Evolutionary conservation across 176 grass and related monocot species (phyloP).

Genomic region (Aegilops sharonensis): DNA sequence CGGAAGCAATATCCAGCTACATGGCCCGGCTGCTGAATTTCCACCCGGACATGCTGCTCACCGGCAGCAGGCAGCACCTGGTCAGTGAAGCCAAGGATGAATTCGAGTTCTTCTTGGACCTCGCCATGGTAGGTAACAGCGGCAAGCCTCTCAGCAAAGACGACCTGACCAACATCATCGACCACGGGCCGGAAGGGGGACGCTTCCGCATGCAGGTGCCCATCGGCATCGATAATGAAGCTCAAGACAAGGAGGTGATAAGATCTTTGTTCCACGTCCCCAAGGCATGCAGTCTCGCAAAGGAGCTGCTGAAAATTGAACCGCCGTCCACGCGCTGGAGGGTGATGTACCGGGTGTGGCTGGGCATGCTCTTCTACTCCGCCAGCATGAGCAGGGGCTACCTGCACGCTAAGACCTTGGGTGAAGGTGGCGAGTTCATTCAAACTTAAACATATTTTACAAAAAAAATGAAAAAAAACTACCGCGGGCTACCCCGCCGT

Average conservation of each 20-base stretch:
- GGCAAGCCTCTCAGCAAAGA: too few relatives aligned
- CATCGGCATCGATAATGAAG: too few relatives aligned
- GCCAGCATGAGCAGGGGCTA: slow-evolving; percentile 4
- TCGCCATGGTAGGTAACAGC: too few relatives aligned
- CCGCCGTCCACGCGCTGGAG: background rate
- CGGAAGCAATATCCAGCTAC: background rate
- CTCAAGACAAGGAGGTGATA: too few relatives aligned
- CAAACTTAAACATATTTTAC: too few relatives aligned
- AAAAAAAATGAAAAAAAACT: too few relatives aligned
- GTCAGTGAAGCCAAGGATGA: background rate
- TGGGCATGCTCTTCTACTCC: slow-evolving; percentile 21
- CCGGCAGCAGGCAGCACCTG: background rate
- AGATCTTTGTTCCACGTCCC: background rate
- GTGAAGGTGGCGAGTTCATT: slow-evolving; percentile 11
- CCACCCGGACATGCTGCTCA: background rate
- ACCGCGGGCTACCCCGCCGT: too few relatives aligned
- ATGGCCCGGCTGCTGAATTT: background rate
- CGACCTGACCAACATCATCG: too few relatives aligned
- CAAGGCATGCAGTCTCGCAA: background rate
- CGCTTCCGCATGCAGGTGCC: too few relatives aligned
- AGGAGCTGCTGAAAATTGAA: background rate
- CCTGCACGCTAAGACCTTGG: slow-evolving; percentile 17
- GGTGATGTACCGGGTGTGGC: background rate
- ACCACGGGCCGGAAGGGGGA: too few relatives aligned
- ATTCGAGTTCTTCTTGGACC: background rate